These are phyloP conservation scores for Ganoderma leucocontextum DNA, from an alignment of 1,284 basidiomycete genomes.

Conservation along the genomic window DNA sequence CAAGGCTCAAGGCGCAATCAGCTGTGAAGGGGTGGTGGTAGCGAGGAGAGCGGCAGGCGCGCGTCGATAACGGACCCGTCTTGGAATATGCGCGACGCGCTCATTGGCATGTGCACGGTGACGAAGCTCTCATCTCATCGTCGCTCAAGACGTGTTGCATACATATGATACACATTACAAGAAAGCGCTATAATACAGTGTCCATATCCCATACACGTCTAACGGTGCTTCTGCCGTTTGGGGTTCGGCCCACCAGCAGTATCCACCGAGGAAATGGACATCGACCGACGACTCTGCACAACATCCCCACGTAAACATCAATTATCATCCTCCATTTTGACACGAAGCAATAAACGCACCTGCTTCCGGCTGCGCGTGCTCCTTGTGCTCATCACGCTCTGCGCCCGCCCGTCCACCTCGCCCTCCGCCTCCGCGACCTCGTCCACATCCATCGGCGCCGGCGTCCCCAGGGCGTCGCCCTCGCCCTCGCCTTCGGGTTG, in stretches of 20 bases:
- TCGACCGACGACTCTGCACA: conserved; percentile 61
- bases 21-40: not conserved
- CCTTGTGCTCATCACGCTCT: conserved; percentile 70
- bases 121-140: too few relatives aligned
- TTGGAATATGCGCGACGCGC: not conserved
- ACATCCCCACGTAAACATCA: conserved; percentile 5
- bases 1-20: not conserved
- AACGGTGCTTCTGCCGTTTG: conserved; percentile 37
- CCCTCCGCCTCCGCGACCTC: conserved; percentile 43
- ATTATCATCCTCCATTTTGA: not conserved
- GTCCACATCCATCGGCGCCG: conserved; percentile 46
- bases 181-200: conserved; percentile 6
- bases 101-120: too few relatives aligned
- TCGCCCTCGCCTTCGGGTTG: conserved; percentile 49
- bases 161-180: conserved; percentile 14
- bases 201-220: not conserved
- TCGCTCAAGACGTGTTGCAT: not conserved
- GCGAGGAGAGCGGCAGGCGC: not conserved
- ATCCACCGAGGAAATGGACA: conserved; percentile 42
- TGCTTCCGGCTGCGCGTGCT: conserved; percentile 66
- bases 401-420: conserved; percentile 61
- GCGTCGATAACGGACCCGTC: not conserved
- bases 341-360: conserved; percentile 47
- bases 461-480: conserved; percentile 37
- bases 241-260: conserved; percentile 33